A percentile compares a stretch with the other conserved stretches of the same genome.
Conservation (phyloP, 2,329 filamentous ascomycete species). For the Arthrinium puccinioides region DNA sequence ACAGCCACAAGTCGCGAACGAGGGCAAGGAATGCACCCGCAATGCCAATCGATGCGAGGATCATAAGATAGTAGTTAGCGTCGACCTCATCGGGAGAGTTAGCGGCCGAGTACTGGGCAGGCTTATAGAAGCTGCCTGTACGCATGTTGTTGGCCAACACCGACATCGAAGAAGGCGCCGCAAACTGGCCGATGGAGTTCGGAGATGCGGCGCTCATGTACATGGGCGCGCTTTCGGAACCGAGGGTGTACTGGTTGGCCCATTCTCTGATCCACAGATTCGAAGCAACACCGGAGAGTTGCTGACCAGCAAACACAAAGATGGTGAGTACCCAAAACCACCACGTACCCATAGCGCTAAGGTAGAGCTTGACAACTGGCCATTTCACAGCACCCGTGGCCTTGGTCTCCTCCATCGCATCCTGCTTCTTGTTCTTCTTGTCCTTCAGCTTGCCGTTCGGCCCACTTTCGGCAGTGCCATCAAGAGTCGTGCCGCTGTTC, state of each 20-base stretch:
- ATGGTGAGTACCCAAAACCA: conserved; percentile 83
- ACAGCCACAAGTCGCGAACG: conserved; percentile 77
- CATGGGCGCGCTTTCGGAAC: conserved; percentile 29
- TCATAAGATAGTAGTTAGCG: conserved; percentile 71
- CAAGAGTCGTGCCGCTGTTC: conserved; percentile 47
- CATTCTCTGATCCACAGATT: conserved; percentile 94
- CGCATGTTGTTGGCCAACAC: conserved; percentile 24
- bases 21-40: conserved; percentile 76
- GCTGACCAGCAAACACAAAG: conserved; percentile 71
- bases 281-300: conserved; percentile 77
- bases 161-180: conserved; percentile 7
- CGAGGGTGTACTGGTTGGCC: conserved; percentile 74
- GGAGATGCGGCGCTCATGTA: conserved; percentile 26
- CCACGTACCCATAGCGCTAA: conserved; percentile 89
- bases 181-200: conserved; percentile 24
- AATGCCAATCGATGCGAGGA: conserved; percentile 76
- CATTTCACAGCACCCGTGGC: conserved; percentile 82
- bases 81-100: conserved; percentile 53
- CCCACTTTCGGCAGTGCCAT: conserved; percentile 41
- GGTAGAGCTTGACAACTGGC: conserved; percentile 77
- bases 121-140: conserved; percentile 16
- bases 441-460: conserved; percentile 39
- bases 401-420: conserved; percentile 67
- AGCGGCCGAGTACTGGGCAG: conserved; percentile 28
- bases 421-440: conserved; percentile 39